phyloP scores from a whole-genome alignment of 139 green algal genomes.

The Chlorella sp. region DNA sequence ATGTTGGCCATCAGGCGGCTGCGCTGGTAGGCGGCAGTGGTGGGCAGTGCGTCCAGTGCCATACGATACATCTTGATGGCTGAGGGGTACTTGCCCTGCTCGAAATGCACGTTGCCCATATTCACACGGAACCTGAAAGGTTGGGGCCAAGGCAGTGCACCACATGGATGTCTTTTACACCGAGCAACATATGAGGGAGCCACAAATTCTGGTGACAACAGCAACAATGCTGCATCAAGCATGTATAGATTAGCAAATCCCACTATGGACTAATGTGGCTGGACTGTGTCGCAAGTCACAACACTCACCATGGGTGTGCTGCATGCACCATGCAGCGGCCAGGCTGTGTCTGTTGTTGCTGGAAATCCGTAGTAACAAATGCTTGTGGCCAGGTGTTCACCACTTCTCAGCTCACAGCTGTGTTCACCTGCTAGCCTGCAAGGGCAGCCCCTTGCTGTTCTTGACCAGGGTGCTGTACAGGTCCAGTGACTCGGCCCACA shows the following conservation, averaged over 20 bases:
- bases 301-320: too few relatives aligned
- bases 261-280: too few relatives aligned
- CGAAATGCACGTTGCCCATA: slow-evolving; percentile 84
- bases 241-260: not conserved
- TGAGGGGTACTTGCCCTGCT: slow-evolving; percentile 42
- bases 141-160: slow-evolving; percentile 28
- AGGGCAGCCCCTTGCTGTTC: not conserved
- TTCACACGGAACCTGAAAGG: slow-evolving; percentile 79
- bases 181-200: slow-evolving; percentile 42
- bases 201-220: not conserved
- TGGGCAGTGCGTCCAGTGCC: slow-evolving; percentile 72
- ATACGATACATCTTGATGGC: slow-evolving; percentile 76
- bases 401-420: not conserved
- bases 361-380: not conserved
- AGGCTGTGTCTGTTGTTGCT: not conserved
- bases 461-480: slow-evolving; percentile 37
- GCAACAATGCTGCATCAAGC: not conserved
- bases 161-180: slow-evolving; percentile 51
- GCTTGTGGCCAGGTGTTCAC: not conserved
- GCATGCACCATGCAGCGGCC: not conserved
- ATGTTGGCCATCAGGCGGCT: slow-evolving; percentile 71
- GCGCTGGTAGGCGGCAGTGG: slow-evolving; percentile 34
- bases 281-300: too few relatives aligned
- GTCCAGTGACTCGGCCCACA: slow-evolving; percentile 65
- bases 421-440: not conserved